Evolutionary conservation across 768 basidiomycete species (phyloP), one percentile per base, ranked within the genome.

Genomic region (Phaeotremella skinneri): DNA sequence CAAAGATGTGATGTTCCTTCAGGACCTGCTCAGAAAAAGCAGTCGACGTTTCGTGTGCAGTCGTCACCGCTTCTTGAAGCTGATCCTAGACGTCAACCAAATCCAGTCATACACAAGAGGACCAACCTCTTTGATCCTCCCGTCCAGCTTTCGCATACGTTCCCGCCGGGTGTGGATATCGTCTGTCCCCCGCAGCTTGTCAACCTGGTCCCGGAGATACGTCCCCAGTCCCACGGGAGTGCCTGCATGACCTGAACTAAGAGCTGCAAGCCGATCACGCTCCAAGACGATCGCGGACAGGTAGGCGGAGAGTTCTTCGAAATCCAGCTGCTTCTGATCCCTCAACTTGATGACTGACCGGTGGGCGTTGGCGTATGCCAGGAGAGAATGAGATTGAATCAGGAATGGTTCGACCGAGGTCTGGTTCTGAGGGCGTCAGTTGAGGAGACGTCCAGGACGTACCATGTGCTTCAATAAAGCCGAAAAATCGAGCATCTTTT

Each of bases 301-400:
- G 77, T 98, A 98, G 52, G 91, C 89, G 1, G 91, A 91, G 7
- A 98, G 83, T 75, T 98, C 94, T 78, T 99, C 96, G 63, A 97
- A 94, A 73, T 99, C 96, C 55, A 98, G 84, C 76, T 99, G 96
- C 77, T 98, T 99, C 79, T 98, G 96, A 75, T 98, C 96, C 45
- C 96, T 86, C 29, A 96, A 82, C 77, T 90, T 94, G 64, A 99
- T 83, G 21, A 98, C 91, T n/a, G 88, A 85, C 52, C 90, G 87
- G 66, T 97, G 94, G 29, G 90, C 87, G 72, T 91, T 86, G 1
- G 91, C 90, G 78, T 97, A 97, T n/a, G 86, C 83, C n/a, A 92
- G 81, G 4, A 98, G 82, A 1, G 92, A 91, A 71, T 96, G 91
- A 1, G 97, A 81, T 71, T 94, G 91, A 27, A 86, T 79, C 37